A percentile compares a stretch with the other conserved stretches of the same genome.
Conservation (phyloP, 2,329 filamentous ascomycete species). For the Epichloe baconii region DNA sequence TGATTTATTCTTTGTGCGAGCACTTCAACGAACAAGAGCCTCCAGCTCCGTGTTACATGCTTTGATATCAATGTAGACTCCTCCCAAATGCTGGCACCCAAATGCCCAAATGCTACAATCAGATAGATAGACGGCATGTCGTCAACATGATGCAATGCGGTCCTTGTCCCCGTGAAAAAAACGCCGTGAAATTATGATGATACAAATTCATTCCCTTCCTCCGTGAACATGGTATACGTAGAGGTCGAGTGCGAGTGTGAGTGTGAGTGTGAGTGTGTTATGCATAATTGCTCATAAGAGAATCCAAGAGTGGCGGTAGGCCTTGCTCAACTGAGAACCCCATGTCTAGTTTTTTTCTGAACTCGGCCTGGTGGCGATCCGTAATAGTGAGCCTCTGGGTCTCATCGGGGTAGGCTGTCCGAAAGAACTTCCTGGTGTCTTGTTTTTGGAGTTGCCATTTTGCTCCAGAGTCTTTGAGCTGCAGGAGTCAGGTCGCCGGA, state of each 20-base stretch:
- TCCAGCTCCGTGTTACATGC: background rate
- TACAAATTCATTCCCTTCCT: background rate
- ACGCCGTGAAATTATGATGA: background rate
- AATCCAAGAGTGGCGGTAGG: background rate
- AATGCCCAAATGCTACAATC: background rate
- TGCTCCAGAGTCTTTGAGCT: constrained; percentile 54
- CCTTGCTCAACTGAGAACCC: background rate
- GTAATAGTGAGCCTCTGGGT: constrained; percentile 25
- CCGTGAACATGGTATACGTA: background rate
- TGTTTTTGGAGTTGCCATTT: constrained; percentile 36
- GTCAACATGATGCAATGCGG: background rate
- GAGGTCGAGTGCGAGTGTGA: background rate
- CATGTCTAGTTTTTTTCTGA: constrained; percentile 10
- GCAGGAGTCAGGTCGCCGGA: constrained; percentile 56
- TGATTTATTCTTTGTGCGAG: background rate
- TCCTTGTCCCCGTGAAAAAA: background rate
- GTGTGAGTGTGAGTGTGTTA: background rate
- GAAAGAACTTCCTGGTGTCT: constrained; percentile 19
- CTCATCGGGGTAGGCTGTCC: constrained; percentile 24
- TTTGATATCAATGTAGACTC: background rate
- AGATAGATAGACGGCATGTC: background rate
- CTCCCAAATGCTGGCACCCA: background rate
- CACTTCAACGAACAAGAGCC: background rate
- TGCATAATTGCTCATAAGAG: background rate
- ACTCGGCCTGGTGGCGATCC: constrained; percentile 17